Evolutionary conservation across 2,329 filamentous ascomycete genomes (phyloP).

Genomic region (Diaporthe ilicicola): DNA sequence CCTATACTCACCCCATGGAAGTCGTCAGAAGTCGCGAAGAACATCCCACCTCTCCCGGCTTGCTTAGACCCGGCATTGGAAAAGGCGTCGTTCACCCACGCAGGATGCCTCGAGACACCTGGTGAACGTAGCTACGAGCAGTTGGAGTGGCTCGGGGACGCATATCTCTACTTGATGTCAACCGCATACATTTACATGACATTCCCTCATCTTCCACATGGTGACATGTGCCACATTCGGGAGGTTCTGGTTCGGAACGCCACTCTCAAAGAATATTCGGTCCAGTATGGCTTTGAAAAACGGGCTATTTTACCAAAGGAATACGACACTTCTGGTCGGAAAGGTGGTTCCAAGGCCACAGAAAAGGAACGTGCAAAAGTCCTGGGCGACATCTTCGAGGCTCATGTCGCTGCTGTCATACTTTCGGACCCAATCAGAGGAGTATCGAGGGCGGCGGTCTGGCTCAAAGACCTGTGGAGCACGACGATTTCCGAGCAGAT

Average conservation of each 20-base stretch:
- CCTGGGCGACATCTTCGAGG: conserved; percentile 88
- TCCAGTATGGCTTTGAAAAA: conserved; percentile 74
- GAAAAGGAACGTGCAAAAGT: conserved; percentile 73
- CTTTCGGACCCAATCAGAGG: conserved; percentile 72
- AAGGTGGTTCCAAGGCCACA: conserved; percentile 49
- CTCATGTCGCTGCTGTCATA: conserved; percentile 84
- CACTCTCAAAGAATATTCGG: conserved; percentile 75
- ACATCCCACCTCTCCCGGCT: conserved; percentile 66
- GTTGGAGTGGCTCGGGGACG: conserved; percentile 89
- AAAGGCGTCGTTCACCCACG: conserved; percentile 73
- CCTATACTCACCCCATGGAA: conserved; percentile 56
- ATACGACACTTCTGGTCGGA: conserved; percentile 46
- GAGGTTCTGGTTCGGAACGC: conserved; percentile 84
- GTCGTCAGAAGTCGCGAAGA: conserved; percentile 55
- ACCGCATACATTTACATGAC: conserved; percentile 78
- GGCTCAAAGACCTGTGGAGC: conserved; percentile 81
- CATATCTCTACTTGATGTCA: conserved; percentile 81
- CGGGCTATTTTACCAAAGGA: conserved; percentile 65
- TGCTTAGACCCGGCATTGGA: conserved; percentile 69
- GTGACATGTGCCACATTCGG: conserved; percentile 77
- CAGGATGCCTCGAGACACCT: conserved; percentile 51
- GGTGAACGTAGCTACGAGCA: conserved; percentile 73
- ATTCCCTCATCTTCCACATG: conserved; percentile 71
- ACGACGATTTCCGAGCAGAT: conserved; percentile 68
- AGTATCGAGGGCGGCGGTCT: conserved; percentile 67